phyloP scores from a whole-genome alignment of 2,329 filamentous ascomycete genomes.

The Phialophora verrucosa region DNA sequence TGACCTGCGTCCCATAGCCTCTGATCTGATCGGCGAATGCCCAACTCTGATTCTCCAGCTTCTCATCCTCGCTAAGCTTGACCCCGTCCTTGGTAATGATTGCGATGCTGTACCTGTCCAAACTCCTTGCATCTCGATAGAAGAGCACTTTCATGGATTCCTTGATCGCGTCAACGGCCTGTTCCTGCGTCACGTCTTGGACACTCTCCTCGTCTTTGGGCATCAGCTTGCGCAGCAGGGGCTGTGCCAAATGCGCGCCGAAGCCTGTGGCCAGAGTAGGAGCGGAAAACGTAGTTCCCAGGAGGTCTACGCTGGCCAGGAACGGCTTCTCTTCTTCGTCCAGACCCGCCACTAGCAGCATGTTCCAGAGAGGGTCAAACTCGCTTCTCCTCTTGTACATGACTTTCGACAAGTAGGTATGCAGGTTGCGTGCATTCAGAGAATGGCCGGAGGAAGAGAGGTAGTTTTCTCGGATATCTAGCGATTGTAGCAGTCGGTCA shows the following conservation, averaged over 20 bases:
- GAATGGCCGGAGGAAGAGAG: constrained; percentile 54
- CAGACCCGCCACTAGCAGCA: constrained; percentile 86
- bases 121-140: constrained; percentile 92
- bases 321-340: constrained; percentile 82
- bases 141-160: constrained; percentile 99
- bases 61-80: constrained; percentile 80
- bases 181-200: constrained; percentile 72
- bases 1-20: constrained; percentile 87
- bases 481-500: constrained; percentile 82
- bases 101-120: constrained; percentile 90
- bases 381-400: constrained; percentile 93
- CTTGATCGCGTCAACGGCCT: constrained; percentile 79
- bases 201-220: constrained; percentile 77
- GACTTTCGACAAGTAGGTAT: constrained; percentile 95
- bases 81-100: constrained; percentile 85
- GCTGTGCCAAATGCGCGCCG: constrained; percentile 89
- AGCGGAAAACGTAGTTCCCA: constrained; percentile 87
- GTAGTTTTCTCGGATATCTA: constrained; percentile 91
- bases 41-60: constrained; percentile 96
- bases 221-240: constrained; percentile 81
- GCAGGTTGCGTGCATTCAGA: constrained; percentile 90
- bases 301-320: constrained; percentile 86
- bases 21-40: constrained; percentile 93
- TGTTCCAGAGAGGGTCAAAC: constrained; percentile 98
- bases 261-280: constrained; percentile 93